Evolutionary conservation across 164 flowering plant species (phyloP).

Genomic region (Dillenia suffruticosa): DNA sequence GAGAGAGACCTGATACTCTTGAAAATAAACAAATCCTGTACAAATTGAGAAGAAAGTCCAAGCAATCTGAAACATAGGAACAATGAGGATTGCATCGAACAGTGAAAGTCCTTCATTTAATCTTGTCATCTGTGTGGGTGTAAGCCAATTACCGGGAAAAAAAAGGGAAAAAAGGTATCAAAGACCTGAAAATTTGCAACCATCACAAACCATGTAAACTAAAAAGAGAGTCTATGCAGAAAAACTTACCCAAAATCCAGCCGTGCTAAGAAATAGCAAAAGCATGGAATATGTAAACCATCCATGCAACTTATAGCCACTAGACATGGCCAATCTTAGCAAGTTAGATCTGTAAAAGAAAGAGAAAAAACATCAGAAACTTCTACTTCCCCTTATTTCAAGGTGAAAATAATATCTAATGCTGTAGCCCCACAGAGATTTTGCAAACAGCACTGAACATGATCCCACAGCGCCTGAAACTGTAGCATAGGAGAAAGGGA

Average conservation of each 20-base stretch:
- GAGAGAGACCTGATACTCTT: constrained; percentile 71
- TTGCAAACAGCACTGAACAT: constrained; percentile 94
- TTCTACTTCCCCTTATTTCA: background rate
- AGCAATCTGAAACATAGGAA: constrained; percentile 97
- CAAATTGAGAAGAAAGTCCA: constrained; percentile 99
- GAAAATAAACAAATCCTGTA: constrained; percentile 94
- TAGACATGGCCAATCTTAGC: constrained; percentile 79
- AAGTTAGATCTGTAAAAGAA: constrained; percentile 69
- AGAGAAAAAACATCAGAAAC: constrained; percentile 1
- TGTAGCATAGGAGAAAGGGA: constrained; percentile 89
- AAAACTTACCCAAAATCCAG: constrained; percentile 89
- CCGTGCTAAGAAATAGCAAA: constrained; percentile 84
- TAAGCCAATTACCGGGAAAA: constrained; percentile 3
- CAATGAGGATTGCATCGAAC: constrained; percentile 93
- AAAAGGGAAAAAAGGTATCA: constrained; percentile 4
- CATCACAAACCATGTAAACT: constrained; percentile 1
- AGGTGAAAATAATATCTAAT: constrained; percentile 1
- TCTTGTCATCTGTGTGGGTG: constrained; percentile 78
- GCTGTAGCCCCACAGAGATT: constrained; percentile 68
- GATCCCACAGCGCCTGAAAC: constrained; percentile 98
- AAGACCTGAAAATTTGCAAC: background rate
- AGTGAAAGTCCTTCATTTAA: constrained; percentile 90
- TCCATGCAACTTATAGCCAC: constrained; percentile 70
- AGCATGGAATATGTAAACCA: constrained; percentile 98
- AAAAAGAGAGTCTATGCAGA: background rate